Evolutionary conservation across 192 early-diverging fungal genomes (phyloP).

Genomic region (Linnemannia elongata): DNA sequence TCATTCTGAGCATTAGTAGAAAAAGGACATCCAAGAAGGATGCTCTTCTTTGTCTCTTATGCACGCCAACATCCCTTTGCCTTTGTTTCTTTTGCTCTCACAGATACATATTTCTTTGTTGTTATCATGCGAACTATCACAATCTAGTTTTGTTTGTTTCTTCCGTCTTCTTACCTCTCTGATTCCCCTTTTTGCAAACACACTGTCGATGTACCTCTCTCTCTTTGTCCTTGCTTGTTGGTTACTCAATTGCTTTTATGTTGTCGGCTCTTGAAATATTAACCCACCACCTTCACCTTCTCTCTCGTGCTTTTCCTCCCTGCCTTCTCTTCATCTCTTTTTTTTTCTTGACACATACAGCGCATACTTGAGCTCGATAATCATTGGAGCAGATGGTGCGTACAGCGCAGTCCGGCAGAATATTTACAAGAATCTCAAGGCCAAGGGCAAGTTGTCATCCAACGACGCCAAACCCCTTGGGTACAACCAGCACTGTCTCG

Average conservation of each 20-base stretch:
- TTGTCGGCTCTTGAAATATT: not conserved
- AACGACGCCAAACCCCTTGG: constrained; percentile 25
- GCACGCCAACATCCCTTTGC: not conserved
- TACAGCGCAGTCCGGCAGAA: constrained; percentile 29
- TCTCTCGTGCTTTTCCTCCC: not conserved
- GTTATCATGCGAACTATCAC: not conserved
- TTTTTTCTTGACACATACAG: not conserved
- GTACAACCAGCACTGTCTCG: constrained; percentile 35
- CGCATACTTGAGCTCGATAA: constrained; percentile 14
- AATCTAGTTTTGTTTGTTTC: not conserved
- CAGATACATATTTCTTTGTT: not conserved
- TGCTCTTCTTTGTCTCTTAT: not conserved
- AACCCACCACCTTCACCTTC: not conserved
- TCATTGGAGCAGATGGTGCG: constrained; percentile 29
- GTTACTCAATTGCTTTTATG: not conserved
- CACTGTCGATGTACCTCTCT: not conserved
- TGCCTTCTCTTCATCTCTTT: not conserved
- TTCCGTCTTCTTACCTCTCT: not conserved
- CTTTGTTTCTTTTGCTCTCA: not conserved
- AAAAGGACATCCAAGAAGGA: not conserved
- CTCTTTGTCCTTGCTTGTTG: not conserved
- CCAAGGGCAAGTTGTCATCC: constrained; percentile 6
- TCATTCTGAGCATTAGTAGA: not conserved
- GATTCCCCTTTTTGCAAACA: not conserved
- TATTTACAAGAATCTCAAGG: constrained; percentile 17